Percentiles rank a stretch among this genome's conserved stretches.
Evolutionary conservation across 2,329 filamentous ascomycete genomes (phyloP).

Genomic region (Botryotinia calthae): DNA sequence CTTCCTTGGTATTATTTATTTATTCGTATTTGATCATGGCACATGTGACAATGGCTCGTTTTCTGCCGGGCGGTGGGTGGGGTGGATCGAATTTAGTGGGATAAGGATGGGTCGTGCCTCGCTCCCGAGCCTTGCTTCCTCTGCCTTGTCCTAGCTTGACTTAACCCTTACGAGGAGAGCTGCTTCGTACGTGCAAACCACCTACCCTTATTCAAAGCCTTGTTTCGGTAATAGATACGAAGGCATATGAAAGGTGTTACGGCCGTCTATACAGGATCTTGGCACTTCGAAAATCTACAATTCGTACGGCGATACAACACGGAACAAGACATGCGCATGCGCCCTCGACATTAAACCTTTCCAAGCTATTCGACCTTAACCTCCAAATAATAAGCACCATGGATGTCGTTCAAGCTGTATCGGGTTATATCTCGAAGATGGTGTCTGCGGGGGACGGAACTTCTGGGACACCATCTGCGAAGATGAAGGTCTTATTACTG

Average conservation of each 20-base stretch:
- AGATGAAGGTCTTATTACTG: constrained; percentile 97
- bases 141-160: constrained; percentile 3
- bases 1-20: constrained; percentile 13
- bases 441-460: constrained; percentile 76
- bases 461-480: constrained; percentile 66
- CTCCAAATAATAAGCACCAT: constrained; percentile 50
- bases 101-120: not conserved
- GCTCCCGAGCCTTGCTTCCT: constrained; percentile 14
- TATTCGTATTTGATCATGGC: not conserved
- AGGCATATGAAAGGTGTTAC: not conserved
- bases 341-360: not conserved
- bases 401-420: constrained; percentile 91
- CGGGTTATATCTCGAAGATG: constrained; percentile 96
- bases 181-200: not conserved
- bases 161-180: not conserved
- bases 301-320: not conserved
- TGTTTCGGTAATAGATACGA: not conserved
- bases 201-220: not conserved
- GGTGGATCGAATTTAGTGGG: not conserved
- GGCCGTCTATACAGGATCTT: not conserved
- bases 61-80: constrained; percentile 14
- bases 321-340: constrained; percentile 5
- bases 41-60: not conserved
- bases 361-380: not conserved
- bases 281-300: not conserved